These are phyloP conservation scores for Amphichorda felina DNA, from an alignment of 2,329 filamentous ascomycete genomes.

Conservation along the genomic window DNA sequence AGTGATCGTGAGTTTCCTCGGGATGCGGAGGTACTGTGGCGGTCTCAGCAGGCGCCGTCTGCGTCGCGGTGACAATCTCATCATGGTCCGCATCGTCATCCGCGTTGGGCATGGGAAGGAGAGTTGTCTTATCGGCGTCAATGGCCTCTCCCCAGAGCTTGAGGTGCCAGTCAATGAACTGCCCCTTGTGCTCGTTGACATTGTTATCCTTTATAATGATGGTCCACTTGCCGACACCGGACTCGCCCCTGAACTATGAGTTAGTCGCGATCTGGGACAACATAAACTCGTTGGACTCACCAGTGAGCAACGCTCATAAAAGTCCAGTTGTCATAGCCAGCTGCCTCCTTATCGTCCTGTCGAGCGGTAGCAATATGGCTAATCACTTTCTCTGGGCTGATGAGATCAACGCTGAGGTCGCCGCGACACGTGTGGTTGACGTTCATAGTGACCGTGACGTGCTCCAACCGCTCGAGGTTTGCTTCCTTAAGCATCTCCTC, in stretches of 20 bases:
- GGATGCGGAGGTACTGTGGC: slow-evolving; percentile 42
- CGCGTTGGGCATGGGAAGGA: slow-evolving; percentile 71
- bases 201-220: slow-evolving; percentile 77
- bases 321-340: slow-evolving; percentile 88
- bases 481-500: slow-evolving; percentile 66
- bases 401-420: slow-evolving; percentile 83
- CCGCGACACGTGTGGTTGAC: slow-evolving; percentile 77
- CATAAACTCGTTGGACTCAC: slow-evolving; percentile 34
- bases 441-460: slow-evolving; percentile 97
- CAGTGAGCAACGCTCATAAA: slow-evolving; percentile 98
- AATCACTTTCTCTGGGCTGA: slow-evolving; percentile 69
- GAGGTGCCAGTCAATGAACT: slow-evolving; percentile 82
- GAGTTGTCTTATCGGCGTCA: slow-evolving; percentile 58
- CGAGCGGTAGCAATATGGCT: slow-evolving; percentile 76
- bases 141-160: slow-evolving; percentile 89
- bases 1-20: slow-evolving; percentile 26
- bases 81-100: slow-evolving; percentile 78
- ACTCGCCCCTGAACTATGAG: slow-evolving; percentile 57
- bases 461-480: slow-evolving; percentile 80
- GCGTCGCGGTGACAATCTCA: slow-evolving; percentile 28
- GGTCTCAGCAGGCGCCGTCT: slow-evolving; percentile 39
- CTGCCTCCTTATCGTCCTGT: slow-evolving; percentile 48
- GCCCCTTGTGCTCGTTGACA: slow-evolving; percentile 65
- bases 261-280: neutral
- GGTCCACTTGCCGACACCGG: slow-evolving; percentile 80